Percentiles rank a stretch among this genome's conserved stretches.
Evolutionary conservation across 2,329 filamentous ascomycete genomes (phyloP).

Genomic region (Stagonosporopsis rhizophila): DNA sequence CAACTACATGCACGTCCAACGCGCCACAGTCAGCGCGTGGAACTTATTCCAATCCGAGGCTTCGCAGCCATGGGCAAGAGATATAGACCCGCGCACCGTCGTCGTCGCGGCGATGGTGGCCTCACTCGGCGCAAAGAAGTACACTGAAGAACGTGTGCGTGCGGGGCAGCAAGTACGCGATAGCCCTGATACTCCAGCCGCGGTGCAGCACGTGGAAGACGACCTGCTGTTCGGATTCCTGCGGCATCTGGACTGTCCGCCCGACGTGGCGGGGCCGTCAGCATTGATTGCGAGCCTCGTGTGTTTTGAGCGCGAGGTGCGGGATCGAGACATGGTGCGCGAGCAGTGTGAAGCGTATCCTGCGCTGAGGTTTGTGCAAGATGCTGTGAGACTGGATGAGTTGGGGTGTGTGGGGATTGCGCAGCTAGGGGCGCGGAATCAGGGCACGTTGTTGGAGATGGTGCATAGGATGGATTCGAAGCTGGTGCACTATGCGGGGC

Average conservation of each 20-base stretch:
- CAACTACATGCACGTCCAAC: constrained; percentile 81
- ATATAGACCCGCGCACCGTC: constrained; percentile 63
- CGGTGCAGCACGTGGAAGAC: constrained; percentile 53
- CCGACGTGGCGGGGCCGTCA: constrained; percentile 67
- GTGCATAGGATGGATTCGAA: constrained; percentile 20
- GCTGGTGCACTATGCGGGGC: constrained; percentile 12
- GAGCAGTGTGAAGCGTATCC: constrained; percentile 63
- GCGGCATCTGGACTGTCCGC: constrained; percentile 61
- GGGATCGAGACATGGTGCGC: constrained; percentile 63
- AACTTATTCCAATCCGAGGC: constrained; percentile 64
- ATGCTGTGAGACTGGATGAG: constrained; percentile 86
- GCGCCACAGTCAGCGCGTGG: constrained; percentile 73
- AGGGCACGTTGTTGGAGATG: constrained; percentile 47
- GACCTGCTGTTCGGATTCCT: constrained; percentile 60
- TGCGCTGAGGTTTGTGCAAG: constrained; percentile 83
- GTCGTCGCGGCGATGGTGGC: constrained; percentile 71
- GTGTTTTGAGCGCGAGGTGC: constrained; percentile 76
- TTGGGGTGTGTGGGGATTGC: constrained; percentile 84
- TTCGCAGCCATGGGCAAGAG: constrained; percentile 29
- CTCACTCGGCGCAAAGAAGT: constrained; percentile 84
- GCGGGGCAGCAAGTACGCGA: constrained; percentile 35
- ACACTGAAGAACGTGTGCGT: constrained; percentile 49
- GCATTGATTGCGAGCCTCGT: constrained; percentile 76
- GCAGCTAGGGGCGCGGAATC: constrained; percentile 62
- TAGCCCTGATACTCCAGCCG: background rate